These are phyloP conservation scores for Aspergillus ochraceoroseus DNA, from an alignment of 2,329 filamentous ascomycete species.

Conservation along the genomic window DNA sequence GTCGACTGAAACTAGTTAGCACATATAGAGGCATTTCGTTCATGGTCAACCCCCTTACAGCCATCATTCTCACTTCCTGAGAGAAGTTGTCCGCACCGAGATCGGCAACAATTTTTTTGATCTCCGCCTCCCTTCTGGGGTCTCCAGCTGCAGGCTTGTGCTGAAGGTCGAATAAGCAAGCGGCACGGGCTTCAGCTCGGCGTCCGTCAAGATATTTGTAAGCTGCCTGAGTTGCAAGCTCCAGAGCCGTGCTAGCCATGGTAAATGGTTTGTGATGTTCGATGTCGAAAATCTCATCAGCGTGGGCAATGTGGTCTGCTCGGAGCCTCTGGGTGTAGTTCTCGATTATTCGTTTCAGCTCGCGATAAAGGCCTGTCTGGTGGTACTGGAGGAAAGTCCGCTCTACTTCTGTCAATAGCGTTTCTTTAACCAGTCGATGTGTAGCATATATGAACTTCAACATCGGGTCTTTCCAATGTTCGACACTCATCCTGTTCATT, in stretches of 20 bases:
- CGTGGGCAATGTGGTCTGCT: conserved; percentile 41
- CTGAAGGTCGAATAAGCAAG: conserved; percentile 14
- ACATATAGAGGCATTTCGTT: not conserved
- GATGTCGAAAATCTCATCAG: conserved; percentile 49
- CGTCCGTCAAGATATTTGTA: conserved; percentile 12
- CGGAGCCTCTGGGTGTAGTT: conserved; percentile 46
- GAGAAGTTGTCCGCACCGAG: conserved; percentile 34
- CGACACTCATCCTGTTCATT: conserved; percentile 54
- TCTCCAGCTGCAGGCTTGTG: conserved; percentile 21
- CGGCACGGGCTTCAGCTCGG: conserved; percentile 22
- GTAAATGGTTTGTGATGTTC: conserved; percentile 57
- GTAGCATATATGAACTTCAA: conserved; percentile 36
- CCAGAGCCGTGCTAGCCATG: conserved; percentile 34
- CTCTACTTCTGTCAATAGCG: conserved; percentile 47
- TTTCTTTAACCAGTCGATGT: conserved; percentile 28
- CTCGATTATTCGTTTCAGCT: conserved; percentile 41
- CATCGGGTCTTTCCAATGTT: conserved; percentile 55
- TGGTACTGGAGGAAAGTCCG: conserved; percentile 32
- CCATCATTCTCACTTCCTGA: conserved; percentile 42
- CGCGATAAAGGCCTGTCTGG: conserved; percentile 34
- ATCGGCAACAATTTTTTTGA: conserved; percentile 26
- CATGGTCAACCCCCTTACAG: conserved; percentile 30
- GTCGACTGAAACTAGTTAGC: conserved; percentile 28
- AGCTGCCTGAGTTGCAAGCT: conserved; percentile 19
- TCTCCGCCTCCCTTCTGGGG: conserved; percentile 17